Percentiles rank a stretch among this genome's conserved stretches.
These are phyloP conservation scores for Erythrophleum ivorense DNA, from an alignment of 331 rosid species.

Conservation along the genomic window DNA sequence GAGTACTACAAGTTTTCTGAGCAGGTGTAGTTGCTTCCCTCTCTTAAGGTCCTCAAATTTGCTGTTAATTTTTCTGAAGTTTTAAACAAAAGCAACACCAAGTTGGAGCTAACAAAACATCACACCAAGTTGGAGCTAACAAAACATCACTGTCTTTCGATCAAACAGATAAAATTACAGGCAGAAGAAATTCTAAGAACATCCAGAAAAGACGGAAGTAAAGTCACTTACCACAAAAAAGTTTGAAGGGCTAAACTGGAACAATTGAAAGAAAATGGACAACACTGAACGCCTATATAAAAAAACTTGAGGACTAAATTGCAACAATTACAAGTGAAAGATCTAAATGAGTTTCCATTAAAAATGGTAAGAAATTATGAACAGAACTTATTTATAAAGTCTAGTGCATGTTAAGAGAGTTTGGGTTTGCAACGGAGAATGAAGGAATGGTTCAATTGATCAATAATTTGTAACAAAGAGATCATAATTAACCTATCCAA, in stretches of 20 bases:
- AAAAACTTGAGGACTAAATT: background rate
- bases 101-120: too few relatives aligned
- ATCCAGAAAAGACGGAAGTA: background rate
- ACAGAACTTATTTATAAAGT: constrained; percentile 21
- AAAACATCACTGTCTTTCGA: background rate
- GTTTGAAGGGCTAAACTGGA: constrained; percentile 1
- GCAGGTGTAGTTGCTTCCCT: constrained; percentile 5
- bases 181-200: background rate
- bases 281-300: background rate
- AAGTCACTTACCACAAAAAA: background rate
- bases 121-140: too few relatives aligned
- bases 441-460: constrained; percentile 19
- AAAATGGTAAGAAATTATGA: background rate
- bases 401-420: constrained; percentile 1
- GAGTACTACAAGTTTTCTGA: background rate
- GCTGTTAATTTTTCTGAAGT: background rate
- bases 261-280: constrained; percentile 11
- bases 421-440: background rate
- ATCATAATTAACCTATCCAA: background rate
- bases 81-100: constrained; percentile 1
- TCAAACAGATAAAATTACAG: background rate
- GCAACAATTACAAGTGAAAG: constrained; percentile 12
- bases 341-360: constrained; percentile 9
- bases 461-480: background rate
- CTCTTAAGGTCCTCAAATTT: constrained; percentile 13